Evolutionary conservation across 2,329 filamentous ascomycete genomes (phyloP), one percentile per base, ranked within the genome.

Genomic region (Epichloe glyceriae): DNA sequence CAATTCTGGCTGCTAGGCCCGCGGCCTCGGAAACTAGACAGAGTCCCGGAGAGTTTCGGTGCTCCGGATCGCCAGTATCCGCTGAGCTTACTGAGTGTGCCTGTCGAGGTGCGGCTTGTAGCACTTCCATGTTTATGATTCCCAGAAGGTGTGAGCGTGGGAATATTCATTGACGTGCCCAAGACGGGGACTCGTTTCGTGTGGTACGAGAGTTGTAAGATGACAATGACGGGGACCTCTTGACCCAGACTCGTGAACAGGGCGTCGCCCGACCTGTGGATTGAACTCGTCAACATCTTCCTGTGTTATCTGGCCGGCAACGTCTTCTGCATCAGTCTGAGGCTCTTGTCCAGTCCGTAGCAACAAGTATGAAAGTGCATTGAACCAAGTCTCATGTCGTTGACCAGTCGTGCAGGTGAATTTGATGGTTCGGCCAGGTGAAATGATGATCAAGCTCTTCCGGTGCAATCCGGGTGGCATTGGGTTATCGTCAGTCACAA

Each of bases 351-450:
- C 75, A 26, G 83, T 89, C 44, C 90, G 83, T 33, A 95, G 76
- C 37, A 97, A 76, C 14, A 98, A 78, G 64, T 98, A 98, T 1
- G 88, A 95, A 50, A 98, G 75, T 0, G 93, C 90, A 62, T 97
- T 97, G 75, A 93, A 95, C 93, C 93, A 98, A 1, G 90, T 97
- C 71, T 98, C 93, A 62, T 98, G 93, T 54, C 93, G 80, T 64
- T 96, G 89, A 38, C 88, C 86, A 3, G 93, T 98, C 2, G 88
- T 83, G 55, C 91, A 94, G 1, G 93, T 98, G 58, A 98, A 95
- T 67, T 95, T 91, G 68, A 98, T 81, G 15, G 83, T 83, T 57
- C 93, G 82, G 47, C 90, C 89, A 19, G 90, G 90, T 1, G 91
- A 93, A 53, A 95, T 78, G 52, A 98, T 84, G 50, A 97, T 78